Evolutionary conservation across 2,329 filamentous ascomycete genomes (phyloP).

Genomic region (Arthrobotrys conoides): DNA sequence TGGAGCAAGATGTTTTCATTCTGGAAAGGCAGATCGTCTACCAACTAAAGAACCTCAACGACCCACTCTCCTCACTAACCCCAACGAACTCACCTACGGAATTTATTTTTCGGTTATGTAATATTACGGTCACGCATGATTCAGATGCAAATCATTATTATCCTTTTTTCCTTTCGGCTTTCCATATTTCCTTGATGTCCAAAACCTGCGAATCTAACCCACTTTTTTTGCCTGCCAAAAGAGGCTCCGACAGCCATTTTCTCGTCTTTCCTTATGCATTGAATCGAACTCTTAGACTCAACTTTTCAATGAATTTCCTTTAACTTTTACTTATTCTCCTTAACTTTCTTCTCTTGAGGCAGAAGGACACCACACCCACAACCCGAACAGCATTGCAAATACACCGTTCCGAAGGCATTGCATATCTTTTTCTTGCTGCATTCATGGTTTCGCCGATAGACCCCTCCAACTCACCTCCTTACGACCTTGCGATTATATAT

Average conservation of each 20-base stretch:
- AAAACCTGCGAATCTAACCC: conserved; percentile 24
- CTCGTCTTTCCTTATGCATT: conserved; percentile 59
- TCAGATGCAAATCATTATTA: conserved; percentile 38
- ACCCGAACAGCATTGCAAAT: conserved; percentile 26
- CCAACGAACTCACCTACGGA: conserved; percentile 46
- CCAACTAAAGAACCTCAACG: conserved; percentile 33
- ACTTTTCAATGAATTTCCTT: conserved; percentile 60
- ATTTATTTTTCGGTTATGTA: conserved; percentile 60
- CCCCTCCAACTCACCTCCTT: conserved; percentile 17
- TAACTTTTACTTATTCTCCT: not conserved
- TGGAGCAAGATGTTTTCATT: conserved; percentile 64
- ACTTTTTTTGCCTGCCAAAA: conserved; percentile 23
- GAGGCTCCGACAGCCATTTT: conserved; percentile 48
- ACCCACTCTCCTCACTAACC: conserved; percentile 10
- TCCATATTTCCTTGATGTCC: conserved; percentile 51
- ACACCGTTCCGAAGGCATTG: not conserved
- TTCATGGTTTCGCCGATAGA: conserved; percentile 53
- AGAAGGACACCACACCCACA: conserved; percentile 3
- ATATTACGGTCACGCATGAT: conserved; percentile 60
- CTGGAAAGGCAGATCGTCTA: conserved; percentile 63
- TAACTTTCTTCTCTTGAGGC: conserved; percentile 57
- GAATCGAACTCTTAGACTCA: conserved; percentile 54
- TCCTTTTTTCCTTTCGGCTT: conserved; percentile 37
- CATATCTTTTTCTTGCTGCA: conserved; percentile 45
- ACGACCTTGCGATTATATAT: conserved; percentile 55